phyloP scores from a whole-genome alignment of 257 asterid species.

The Buddleja alternifolia region DNA sequence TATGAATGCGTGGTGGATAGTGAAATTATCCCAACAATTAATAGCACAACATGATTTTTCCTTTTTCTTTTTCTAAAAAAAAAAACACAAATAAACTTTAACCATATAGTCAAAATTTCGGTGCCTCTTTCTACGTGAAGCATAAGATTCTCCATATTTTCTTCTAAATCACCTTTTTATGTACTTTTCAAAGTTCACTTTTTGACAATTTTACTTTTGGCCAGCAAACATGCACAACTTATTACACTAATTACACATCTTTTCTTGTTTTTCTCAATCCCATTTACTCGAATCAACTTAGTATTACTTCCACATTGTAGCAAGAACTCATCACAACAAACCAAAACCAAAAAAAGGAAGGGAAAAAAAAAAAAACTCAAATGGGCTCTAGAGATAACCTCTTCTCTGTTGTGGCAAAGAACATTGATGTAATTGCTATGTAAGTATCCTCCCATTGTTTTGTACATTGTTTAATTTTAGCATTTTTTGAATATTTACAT shows the following conservation, averaged over 20 bases:
- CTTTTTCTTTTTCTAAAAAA: too few species aligned
- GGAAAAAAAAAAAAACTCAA: neutral
- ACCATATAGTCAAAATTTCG: slow-evolving; percentile 54
- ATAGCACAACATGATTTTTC: too few species aligned
- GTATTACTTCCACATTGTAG: neutral
- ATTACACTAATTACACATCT: slow-evolving; percentile 33
- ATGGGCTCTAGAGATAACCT: slow-evolving; percentile 85
- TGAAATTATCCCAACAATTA: too few species aligned
- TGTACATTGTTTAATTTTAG: too few species aligned
- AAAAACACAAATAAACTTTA: too few species aligned
- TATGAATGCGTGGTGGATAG: too few species aligned
- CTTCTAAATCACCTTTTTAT: slow-evolving; percentile 44
- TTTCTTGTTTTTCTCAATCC: slow-evolving; percentile 28
- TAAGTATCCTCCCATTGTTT: slow-evolving; percentile 44
- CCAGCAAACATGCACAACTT: slow-evolving; percentile 45
- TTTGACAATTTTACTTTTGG: slow-evolving; percentile 35
- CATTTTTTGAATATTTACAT: neutral
- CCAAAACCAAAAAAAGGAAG: neutral
- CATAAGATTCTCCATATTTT: slow-evolving; percentile 53
- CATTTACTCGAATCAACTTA: slow-evolving; percentile 16
- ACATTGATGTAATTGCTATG: slow-evolving; percentile 89
- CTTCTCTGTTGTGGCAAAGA: slow-evolving; percentile 74
- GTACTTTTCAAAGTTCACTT: slow-evolving; percentile 38
- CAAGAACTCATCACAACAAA: neutral
- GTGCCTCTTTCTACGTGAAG: slow-evolving; percentile 85